A percentile compares a stretch with the other conserved stretches of the same genome.
Conservation (phyloP, 2,329 filamentous ascomycete genomes). For the Curvularia spicifera region DNA sequence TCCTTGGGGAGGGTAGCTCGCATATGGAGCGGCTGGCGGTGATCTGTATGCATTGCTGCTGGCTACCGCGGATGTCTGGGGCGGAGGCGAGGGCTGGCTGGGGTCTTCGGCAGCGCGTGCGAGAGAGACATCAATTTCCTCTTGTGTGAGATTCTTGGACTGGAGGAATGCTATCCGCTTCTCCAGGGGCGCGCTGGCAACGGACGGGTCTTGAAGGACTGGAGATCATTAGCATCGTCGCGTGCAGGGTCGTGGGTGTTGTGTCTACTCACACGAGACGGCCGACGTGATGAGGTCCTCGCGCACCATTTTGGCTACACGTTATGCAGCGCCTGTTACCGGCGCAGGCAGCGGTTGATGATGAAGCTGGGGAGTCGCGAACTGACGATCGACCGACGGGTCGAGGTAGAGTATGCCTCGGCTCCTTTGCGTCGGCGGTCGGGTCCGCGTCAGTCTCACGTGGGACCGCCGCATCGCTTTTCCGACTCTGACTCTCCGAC, state of each 20-base stretch:
- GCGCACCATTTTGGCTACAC: slow-evolving; percentile 75
- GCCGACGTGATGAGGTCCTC: slow-evolving; percentile 91
- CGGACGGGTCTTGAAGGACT: slow-evolving; percentile 95
- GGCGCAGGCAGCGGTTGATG: slow-evolving; percentile 16
- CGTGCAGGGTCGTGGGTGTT: slow-evolving; percentile 6
- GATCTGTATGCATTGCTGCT: slow-evolving; percentile 54
- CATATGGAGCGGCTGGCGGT: slow-evolving; percentile 57
- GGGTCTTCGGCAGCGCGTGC: slow-evolving; percentile 70
- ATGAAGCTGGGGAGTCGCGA: slow-evolving; percentile 23
- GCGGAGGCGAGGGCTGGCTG: slow-evolving; percentile 55
- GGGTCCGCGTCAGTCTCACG: slow-evolving; percentile 19
- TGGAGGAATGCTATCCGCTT: slow-evolving; percentile 91
- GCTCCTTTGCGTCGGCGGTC: slow-evolving; percentile 19
- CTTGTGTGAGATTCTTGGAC: slow-evolving; percentile 95
- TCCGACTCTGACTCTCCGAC: slow-evolving; percentile 12
- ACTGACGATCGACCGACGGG: slow-evolving; percentile 22
- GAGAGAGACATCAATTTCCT: slow-evolving; percentile 88
- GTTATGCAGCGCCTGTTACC: slow-evolving; percentile 24
- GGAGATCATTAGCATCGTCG: slow-evolving; percentile 28
- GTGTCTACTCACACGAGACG: slow-evolving; percentile 58
- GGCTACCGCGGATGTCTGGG: slow-evolving; percentile 51
- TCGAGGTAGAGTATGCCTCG: slow-evolving; percentile 26
- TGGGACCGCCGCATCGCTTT: slow-evolving; percentile 12
- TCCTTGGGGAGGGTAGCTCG: slow-evolving; percentile 58
- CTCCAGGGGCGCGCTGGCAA: slow-evolving; percentile 86